phyloP scores from a whole-genome alignment of 768 basidiomycete genomes.

The Boletus rex-veris region DNA sequence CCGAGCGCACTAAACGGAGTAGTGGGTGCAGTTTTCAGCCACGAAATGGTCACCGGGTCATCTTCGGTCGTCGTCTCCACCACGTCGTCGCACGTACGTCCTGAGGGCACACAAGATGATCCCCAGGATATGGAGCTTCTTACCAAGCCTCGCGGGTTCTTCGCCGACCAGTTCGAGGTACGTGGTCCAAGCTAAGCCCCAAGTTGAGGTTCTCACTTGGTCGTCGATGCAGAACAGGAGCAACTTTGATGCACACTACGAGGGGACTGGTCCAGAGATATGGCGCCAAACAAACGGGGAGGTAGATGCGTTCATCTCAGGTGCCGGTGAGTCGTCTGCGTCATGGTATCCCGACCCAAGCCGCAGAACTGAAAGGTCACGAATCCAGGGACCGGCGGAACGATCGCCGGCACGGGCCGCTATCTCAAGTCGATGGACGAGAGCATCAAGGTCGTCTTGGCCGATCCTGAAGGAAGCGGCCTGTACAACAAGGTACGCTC shows the following conservation, averaged over 20 bases:
- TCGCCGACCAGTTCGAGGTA: constrained; percentile 95
- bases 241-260: constrained; percentile 86
- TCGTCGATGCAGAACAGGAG: constrained; percentile 56
- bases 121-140: constrained; percentile 42
- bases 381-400: constrained; percentile 87
- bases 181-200: neutral
- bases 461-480: constrained; percentile 94
- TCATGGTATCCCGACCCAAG: neutral
- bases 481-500: constrained; percentile 80
- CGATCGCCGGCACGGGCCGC: constrained; percentile 79
- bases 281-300: constrained; percentile 87
- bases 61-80: constrained; percentile 53
- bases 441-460: constrained; percentile 64
- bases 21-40: constrained; percentile 18
- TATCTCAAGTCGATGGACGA: constrained; percentile 76
- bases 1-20: constrained; percentile 26
- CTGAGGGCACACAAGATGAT: constrained; percentile 28
- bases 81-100: constrained; percentile 41
- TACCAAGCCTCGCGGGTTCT: constrained; percentile 73
- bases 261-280: constrained; percentile 92
- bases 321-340: constrained; percentile 58
- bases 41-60: constrained; percentile 42
- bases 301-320: constrained; percentile 82
- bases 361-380: neutral
- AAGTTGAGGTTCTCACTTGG: neutral